Conservation (phyloP, 345 rosid species). For the Linum tenue region DNA sequence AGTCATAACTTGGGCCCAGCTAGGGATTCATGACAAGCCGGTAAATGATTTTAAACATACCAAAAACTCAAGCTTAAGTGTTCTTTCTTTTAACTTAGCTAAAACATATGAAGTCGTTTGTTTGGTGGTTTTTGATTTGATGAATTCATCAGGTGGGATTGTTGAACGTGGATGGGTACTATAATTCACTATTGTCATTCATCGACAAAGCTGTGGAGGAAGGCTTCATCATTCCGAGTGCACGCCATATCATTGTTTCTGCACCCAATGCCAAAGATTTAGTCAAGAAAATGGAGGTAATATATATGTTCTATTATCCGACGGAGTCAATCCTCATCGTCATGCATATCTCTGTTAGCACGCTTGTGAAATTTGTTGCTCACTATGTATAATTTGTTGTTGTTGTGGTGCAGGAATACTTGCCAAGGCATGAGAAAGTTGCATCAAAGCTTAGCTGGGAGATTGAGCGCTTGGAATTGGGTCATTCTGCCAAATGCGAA, state of each 20-base stretch:
- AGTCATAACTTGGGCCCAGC: conserved; percentile 31
- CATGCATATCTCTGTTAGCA: no score
- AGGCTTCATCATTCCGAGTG: conserved; percentile 22
- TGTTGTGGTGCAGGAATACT: conserved; percentile 43
- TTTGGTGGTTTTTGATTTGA: not conserved
- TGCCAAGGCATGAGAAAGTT: conserved; percentile 60
- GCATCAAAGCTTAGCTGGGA: conserved; percentile 78
- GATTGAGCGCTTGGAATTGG: conserved; percentile 33
- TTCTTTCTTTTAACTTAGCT: not conserved
- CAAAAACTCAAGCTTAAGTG: not conserved
- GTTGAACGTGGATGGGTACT: conserved; percentile 27
- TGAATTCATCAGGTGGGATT: conserved; percentile 20
- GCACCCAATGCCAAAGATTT: conserved; percentile 24
- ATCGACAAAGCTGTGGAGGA: conserved; percentile 31
- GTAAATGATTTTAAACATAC: not conserved
- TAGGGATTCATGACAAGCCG: conserved; percentile 29
- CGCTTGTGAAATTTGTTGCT: not conserved
- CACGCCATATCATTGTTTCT: conserved; percentile 23
- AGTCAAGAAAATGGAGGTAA: conserved; percentile 31
- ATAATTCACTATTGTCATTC: conserved; percentile 21
- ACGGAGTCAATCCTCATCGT: no score
- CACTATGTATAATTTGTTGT: not conserved
- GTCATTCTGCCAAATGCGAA: conserved; percentile 33
- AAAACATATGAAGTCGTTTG: not conserved
- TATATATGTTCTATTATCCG: not conserved